Base-by-base conservation (phyloP, 305 asterid genomes). In the Stenogyne calaminthoides region DNA sequence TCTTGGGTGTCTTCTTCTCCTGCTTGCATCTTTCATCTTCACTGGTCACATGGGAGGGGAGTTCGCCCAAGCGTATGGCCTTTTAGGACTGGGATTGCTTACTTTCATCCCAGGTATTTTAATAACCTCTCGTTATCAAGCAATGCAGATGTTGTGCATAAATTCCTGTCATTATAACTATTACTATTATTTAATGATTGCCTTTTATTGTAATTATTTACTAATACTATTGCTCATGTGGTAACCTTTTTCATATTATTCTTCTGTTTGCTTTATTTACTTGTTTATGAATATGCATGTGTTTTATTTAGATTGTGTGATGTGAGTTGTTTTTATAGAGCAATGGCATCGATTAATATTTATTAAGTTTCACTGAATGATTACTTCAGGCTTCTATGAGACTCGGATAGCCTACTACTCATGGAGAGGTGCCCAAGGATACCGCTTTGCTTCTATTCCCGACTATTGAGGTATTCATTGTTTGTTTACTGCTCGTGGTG, bases 21-120 rank as follows among this genome's bases (percentile, higher is more conserved):
- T 87, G 72, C 86, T 95, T 68, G 82, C 97, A 2, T 37, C 81
- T 72, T 95, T 88, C 88, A 90, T 92, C 79, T 82, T 92, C 88
- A 84, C 93, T 7, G 96, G 98, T 64, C 99, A 95, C 87, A 88
- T 95, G 97, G 91, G 76, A 66, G 98, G 98, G 60, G 98, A 95
- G 49, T 67, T 57, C 61, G 83, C 96, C 62, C 99, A 95, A 84
- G 97, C 94, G 32, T 87, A 88, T 75, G 97, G 96, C 76, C 90
- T 95, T 75, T 80, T 95, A 68, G 96, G 90, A 54, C 88, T 95
- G 18, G 97, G 99, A 29, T 25, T 88, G 18, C 95, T 90, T 39
- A 79, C 97, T 69, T 92, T 95, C 78, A 69, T 95, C 58, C 99
- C 99, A 49, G 99, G 99, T 90, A 83, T 27, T 73, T 59, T 42